Evolutionary conservation across 2,329 filamentous ascomycete species (phyloP), one percentile per base, ranked within the genome.

Genomic region (Pseudopithomyces chartarum): DNA sequence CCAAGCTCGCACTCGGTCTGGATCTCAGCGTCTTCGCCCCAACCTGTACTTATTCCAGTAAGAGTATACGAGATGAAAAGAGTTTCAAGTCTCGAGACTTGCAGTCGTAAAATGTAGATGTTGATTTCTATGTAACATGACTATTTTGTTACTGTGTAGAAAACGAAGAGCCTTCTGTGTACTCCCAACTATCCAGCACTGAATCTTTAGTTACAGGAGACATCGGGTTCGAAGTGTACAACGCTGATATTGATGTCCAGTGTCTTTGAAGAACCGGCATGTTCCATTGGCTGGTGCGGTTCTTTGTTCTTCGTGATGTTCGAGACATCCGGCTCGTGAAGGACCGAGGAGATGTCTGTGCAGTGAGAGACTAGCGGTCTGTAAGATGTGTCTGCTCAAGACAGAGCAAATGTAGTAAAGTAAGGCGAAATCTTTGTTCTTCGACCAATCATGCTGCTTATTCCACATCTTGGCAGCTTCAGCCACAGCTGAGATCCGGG

Each of bases 401-500:
- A 50, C 6, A 29, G 22, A 19, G 13, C 22, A 19, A 39, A 40
- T 40, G 22, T 17, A 29, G 47, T 40, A 50, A 50, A 39, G 20
- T 15, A 50, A 40, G 47, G 34, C 47, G 47, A 50, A 17, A 2
- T 6, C 17, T 34, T 19, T n/a, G 46, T 13, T 13, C 26, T 22
- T 10, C 29, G 33, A 39, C 46, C 33, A 39, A 48, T 48, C 19
- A 6, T 17, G 3, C 2, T 17, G n/a, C 22, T 3, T 50, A 6
- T 4, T 10, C 22, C 12, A 34, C 22, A 29, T 39, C 47, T 50
- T 50, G 47, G 47, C 47, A 40, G 6, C 34, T 8, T 50, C 34
- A 50, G 47, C 47, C 47, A 50, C 34, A 40, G 47, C 47, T 50
- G 47, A 40, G 47, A 17, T 32, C 7, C 17, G 26, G 26, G 5